phyloP scores from a whole-genome alignment of 2,329 filamentous ascomycete genomes.

The Phoma sp. region DNA sequence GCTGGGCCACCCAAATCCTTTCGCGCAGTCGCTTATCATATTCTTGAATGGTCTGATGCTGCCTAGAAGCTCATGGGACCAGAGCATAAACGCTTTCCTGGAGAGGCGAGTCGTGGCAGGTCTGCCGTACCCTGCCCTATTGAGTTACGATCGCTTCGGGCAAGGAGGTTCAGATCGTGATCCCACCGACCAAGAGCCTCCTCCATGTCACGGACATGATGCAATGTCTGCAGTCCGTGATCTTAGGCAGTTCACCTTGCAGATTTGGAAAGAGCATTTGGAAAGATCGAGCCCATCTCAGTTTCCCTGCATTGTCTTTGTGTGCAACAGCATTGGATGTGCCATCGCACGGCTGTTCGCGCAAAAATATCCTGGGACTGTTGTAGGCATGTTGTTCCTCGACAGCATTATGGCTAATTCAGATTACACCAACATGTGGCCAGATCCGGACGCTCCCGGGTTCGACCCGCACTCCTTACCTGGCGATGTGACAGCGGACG shows the following conservation, averaged over 20 bases:
- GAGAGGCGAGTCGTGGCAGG: slow-evolving; percentile 33
- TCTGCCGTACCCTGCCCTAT: slow-evolving; percentile 51
- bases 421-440: slow-evolving; percentile 63
- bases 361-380: slow-evolving; percentile 54
- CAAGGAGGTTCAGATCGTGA: slow-evolving; percentile 63
- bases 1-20: slow-evolving; percentile 38
- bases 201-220: slow-evolving; percentile 58
- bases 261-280: slow-evolving; percentile 50
- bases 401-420: slow-evolving; percentile 67
- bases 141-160: slow-evolving; percentile 67
- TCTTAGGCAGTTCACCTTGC: slow-evolving; percentile 54
- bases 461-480: slow-evolving; percentile 57
- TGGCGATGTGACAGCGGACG: slow-evolving; percentile 45
- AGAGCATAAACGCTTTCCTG: slow-evolving; percentile 41
- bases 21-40: slow-evolving; percentile 50
- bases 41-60: slow-evolving; percentile 56
- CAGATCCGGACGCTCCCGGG: slow-evolving; percentile 59
- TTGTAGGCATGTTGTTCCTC: slow-evolving; percentile 60
- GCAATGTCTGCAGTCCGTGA: slow-evolving; percentile 54
- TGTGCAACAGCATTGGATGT: slow-evolving; percentile 63
- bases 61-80: slow-evolving; percentile 50
- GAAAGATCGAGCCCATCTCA: slow-evolving; percentile 43
- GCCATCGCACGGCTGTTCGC: slow-evolving; percentile 62
- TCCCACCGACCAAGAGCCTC: slow-evolving; percentile 42
- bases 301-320: slow-evolving; percentile 52